Conservation (phyloP, 192 early-diverging fungal species). For the Lunasporangiospora selenospora region DNA sequence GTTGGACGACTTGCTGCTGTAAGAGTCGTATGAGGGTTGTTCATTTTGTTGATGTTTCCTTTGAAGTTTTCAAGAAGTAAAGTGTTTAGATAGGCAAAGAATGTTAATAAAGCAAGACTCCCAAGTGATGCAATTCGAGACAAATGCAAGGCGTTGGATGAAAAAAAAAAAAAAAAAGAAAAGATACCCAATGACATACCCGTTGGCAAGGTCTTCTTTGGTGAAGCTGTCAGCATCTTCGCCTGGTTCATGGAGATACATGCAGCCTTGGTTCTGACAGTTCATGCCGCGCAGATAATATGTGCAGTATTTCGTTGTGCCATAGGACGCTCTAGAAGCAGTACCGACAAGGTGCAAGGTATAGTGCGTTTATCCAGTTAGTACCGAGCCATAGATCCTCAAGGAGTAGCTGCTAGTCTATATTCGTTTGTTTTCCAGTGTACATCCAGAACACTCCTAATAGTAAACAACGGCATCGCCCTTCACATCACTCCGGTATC, state of each 20-base stretch:
- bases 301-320: constrained; percentile 98
- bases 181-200: constrained; percentile 44
- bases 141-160: too few relatives aligned
- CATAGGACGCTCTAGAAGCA: constrained; percentile 83
- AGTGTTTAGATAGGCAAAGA: too few relatives aligned
- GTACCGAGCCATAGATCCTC: too few relatives aligned
- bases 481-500: too few relatives aligned
- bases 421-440: too few relatives aligned
- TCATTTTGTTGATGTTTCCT: constrained; percentile 60
- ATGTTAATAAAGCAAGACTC: too few relatives aligned
- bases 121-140: too few relatives aligned
- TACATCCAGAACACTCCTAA: constrained; percentile 3
- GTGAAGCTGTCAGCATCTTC: constrained; percentile 93
- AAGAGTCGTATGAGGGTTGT: constrained; percentile 40
- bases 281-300: constrained; percentile 90
- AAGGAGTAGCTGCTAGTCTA: neutral
- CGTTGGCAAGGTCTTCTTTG: constrained; percentile 85
- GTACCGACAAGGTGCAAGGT: constrained; percentile 1
- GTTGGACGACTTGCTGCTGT: neutral
- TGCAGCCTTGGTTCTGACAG: constrained; percentile 94
- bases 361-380: too few relatives aligned
- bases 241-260: constrained; percentile 94
- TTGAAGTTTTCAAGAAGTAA: too few relatives aligned
- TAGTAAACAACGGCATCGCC: too few relatives aligned
- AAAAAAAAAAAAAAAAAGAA: neutral